These are phyloP conservation scores for Suillus placidus DNA, from an alignment of 768 basidiomycete species.

Conservation along the genomic window DNA sequence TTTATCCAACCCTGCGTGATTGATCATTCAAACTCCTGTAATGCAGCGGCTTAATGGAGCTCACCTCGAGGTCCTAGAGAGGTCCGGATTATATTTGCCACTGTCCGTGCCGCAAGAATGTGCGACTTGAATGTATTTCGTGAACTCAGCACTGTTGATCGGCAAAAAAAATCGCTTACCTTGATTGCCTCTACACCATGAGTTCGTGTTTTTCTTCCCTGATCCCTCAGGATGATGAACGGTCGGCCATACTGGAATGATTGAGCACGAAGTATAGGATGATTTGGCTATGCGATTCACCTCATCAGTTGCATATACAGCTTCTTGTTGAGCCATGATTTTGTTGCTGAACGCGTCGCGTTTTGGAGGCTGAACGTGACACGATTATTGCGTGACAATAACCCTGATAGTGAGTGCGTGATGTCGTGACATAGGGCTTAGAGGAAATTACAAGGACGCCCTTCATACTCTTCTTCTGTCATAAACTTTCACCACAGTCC, in stretches of 20 bases:
- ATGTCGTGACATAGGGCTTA: constrained; percentile 29
- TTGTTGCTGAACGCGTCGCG: constrained; percentile 18
- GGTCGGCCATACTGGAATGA: constrained; percentile 80
- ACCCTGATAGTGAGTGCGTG: constrained; percentile 26
- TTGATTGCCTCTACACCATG: constrained; percentile 97
- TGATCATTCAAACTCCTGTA: constrained; percentile 15
- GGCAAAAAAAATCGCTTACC: constrained; percentile 45
- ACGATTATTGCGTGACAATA: constrained; percentile 27
- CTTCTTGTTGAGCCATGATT: constrained; percentile 51
- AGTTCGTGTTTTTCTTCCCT: constrained; percentile 86
- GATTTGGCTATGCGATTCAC: constrained; percentile 37
- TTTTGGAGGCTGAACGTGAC: constrained; percentile 26
- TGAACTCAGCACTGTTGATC: constrained; percentile 9
- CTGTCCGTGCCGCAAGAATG: constrained; percentile 92
- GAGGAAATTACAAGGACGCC: constrained; percentile 10
- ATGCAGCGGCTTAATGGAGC: constrained; percentile 17
- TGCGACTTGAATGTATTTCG: constrained; percentile 61
- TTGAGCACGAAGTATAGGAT: constrained; percentile 14
- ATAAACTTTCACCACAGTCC: constrained; percentile 14
- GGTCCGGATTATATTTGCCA: constrained; percentile 93
- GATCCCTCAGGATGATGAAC: constrained; percentile 97
- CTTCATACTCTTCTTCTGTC: constrained; percentile 9
- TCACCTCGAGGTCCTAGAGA: constrained; percentile 92
- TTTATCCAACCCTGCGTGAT: constrained; percentile 80
- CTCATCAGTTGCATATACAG: constrained; percentile 87